Base-by-base conservation (phyloP, 768 basidiomycete species). In the Russula griseocarnosa region DNA sequence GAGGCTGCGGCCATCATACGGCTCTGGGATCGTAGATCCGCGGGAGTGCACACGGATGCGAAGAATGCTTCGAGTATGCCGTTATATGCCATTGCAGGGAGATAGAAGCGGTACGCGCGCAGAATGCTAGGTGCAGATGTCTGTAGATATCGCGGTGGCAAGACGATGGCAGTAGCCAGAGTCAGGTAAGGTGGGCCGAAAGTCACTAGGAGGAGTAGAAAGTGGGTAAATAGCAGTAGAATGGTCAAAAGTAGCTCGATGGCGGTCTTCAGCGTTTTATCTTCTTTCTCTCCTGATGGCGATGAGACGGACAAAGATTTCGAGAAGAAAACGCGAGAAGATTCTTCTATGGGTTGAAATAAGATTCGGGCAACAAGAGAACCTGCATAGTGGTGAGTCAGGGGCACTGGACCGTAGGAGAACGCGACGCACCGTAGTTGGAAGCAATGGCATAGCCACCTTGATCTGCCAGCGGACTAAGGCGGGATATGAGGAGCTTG, bases 331-430 rank as follows among this genome's bases (percentile, higher is more conserved):
- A 98, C 79, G 1, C 95, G 86, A 1, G 88, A 83, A 1, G 91
- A 88, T 75, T 99, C 97, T 74, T 99, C 97, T 28, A 98, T 83
- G 0, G 97, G 97, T 69, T 98, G 96, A 72, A 98, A 96, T 28
- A 95, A 71, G 62, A 98, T 89, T 20, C 97, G 86, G 6, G 94
- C 96, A 28, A 97, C 77, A 16, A 98, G 81, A 3, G 96, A 97
- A 55, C 96, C 95, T 96, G 69, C 4, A 11, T 5, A 32, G 24
- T 32, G 32, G 13, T 61, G 14, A 55, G 28, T 47, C 44, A 16
- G 20, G 4, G 28, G 56, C 28, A 53, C 14, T 5, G 34, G 22
- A 36, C 26, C 11, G 22, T 50, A 34, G 18, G 58, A 7, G 40
- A 44, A 1, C 20, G 22, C 18, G 22, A 44, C 83, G 55, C 58